These are phyloP conservation scores for Pascua guehoae DNA, from an alignment of 1,284 basidiomycete genomes.

Conservation along the genomic window DNA sequence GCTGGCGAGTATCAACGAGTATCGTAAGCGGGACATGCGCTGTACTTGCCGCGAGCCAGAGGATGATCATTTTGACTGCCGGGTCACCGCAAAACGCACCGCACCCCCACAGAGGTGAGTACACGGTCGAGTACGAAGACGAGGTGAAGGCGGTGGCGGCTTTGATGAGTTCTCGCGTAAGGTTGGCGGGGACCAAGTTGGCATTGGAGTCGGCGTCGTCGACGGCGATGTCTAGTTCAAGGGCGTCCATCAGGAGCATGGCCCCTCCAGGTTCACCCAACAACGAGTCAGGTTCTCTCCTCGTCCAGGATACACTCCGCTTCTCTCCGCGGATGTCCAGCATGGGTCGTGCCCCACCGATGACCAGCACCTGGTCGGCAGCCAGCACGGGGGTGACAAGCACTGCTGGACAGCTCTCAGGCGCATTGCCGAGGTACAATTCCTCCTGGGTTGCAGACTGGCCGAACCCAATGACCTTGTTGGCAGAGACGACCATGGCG, in stretches of 20 bases:
- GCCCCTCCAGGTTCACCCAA: background rate
- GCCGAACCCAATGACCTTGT: conserved; percentile 6
- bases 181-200: background rate
- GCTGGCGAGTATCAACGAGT: background rate
- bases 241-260: background rate
- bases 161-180: conserved; percentile 1
- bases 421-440: background rate
- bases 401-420: background rate
- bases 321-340: background rate
- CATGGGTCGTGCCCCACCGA: background rate
- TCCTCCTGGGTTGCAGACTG: conserved; percentile 1
- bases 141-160: background rate
- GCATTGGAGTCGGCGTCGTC: too few relatives aligned
- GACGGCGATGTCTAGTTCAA: background rate
- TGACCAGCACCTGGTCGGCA: background rate
- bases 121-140: background rate
- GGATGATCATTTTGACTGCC: background rate
- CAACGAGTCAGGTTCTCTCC: background rate
- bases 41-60: background rate
- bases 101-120: background rate
- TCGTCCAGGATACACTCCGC: background rate
- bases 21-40: background rate
- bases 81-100: conserved; percentile 4
- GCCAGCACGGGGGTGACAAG: background rate
- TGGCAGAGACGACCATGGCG: conserved; percentile 1